Evolutionary conservation across 768 basidiomycete species (phyloP).

Genomic region (Serendipita vermifera): DNA sequence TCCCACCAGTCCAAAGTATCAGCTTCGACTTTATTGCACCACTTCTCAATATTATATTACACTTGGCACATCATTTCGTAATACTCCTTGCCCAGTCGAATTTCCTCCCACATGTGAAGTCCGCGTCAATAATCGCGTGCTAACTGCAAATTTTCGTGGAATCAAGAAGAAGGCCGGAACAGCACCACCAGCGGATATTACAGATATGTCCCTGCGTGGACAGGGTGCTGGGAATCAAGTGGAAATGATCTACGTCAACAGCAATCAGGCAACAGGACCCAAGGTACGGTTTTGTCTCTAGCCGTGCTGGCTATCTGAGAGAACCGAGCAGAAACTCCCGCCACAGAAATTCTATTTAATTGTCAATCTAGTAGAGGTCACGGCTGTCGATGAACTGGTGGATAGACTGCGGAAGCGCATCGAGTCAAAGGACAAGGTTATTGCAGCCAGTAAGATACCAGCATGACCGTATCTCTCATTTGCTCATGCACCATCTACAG

Average conservation of each 20-base stretch:
- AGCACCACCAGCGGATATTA: conserved; percentile 74
- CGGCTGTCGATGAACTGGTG: conserved; percentile 55
- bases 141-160: conserved; percentile 72
- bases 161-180: conserved; percentile 93
- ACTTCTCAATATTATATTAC: conserved; percentile 59
- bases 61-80: conserved; percentile 38
- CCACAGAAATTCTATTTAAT: conserved; percentile 73
- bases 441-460: conserved; percentile 46
- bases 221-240: conserved; percentile 44
- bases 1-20: conserved; percentile 46
- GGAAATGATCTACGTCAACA: conserved; percentile 86
- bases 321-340: not conserved
- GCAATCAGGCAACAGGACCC: conserved; percentile 56
- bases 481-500: conserved; percentile 8
- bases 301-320: conserved; percentile 4
- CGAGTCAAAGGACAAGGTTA: conserved; percentile 49
- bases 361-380: conserved; percentile 73
- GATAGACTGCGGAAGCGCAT: conserved; percentile 55
- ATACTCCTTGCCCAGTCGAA: conserved; percentile 59
- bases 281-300: conserved; percentile 38
- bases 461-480: not conserved
- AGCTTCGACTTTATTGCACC: conserved; percentile 80
- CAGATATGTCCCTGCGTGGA: conserved; percentile 32
- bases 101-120: conserved; percentile 89
- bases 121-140: conserved; percentile 57